Evolutionary conservation across 192 early-diverging fungal species (phyloP).

Genomic region (Entrophospora sp.): DNA sequence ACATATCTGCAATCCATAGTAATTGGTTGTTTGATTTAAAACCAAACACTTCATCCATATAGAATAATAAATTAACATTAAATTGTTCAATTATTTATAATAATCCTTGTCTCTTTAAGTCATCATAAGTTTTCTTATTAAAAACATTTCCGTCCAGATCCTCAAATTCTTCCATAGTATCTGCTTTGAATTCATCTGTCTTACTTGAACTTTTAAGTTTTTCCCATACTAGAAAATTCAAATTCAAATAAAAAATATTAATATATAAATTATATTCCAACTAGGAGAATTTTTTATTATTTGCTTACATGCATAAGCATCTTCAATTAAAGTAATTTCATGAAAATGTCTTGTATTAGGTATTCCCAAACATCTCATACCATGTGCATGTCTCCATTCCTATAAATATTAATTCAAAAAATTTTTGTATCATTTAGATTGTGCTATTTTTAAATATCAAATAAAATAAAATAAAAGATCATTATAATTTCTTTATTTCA

Average conservation of each 20-base stretch:
- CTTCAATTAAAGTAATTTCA: slow-evolving; percentile 82
- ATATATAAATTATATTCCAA: slow-evolving; percentile 22
- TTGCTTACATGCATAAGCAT: slow-evolving; percentile 79
- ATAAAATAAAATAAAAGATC: no score
- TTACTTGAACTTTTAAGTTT: slow-evolving; percentile 66
- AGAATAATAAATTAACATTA: no score
- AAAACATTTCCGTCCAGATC: slow-evolving; percentile 78
- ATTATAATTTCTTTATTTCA: no score
- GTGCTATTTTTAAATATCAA: no score
- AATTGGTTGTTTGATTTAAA: slow-evolving; percentile 53
- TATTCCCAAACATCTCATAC: slow-evolving; percentile 87
- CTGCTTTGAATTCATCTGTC: slow-evolving; percentile 57
- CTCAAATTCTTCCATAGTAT: slow-evolving; percentile 87
- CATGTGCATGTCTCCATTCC: slow-evolving; percentile 91
- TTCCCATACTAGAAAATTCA: slow-evolving; percentile 59
- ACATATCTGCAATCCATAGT: slow-evolving; percentile 71
- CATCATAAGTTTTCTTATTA: slow-evolving; percentile 79
- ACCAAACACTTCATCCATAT: no score
- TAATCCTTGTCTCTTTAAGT: slow-evolving; percentile 76
- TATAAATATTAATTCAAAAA: not conserved
- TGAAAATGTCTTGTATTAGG: slow-evolving; percentile 87
- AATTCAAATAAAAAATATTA: not conserved
- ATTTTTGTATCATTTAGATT: no score
- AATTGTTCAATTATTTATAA: slow-evolving; percentile 51
- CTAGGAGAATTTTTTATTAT: no score